Conservation (phyloP, 2,329 filamentous ascomycete genomes). For the Purpureocillium lavendulum region DNA sequence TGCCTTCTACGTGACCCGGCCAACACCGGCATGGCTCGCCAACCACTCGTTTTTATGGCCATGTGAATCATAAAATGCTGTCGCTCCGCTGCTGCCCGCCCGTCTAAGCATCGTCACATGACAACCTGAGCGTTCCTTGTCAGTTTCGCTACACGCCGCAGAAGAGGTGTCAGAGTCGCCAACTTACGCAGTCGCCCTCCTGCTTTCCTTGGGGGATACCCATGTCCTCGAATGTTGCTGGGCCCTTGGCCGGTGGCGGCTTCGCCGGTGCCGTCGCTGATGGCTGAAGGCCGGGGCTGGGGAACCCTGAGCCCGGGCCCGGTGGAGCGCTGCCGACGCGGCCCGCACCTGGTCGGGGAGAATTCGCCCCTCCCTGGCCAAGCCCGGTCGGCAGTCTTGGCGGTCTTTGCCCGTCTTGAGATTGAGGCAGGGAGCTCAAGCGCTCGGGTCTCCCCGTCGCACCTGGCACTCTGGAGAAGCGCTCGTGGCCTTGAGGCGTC, state of each 20-base stretch:
- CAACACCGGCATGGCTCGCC: too few relatives aligned
- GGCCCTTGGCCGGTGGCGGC: conserved; percentile 58
- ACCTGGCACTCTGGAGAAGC: conserved; percentile 21
- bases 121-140: conserved; percentile 11
- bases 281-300: conserved; percentile 18
- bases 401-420: conserved; percentile 12
- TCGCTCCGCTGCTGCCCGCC: too few relatives aligned
- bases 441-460: conserved; percentile 21
- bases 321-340: conserved; percentile 30
- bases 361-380: conserved; percentile 9
- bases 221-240: conserved; percentile 97
- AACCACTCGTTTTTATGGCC: too few relatives aligned
- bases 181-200: conserved; percentile 83
- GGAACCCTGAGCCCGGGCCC: conserved; percentile 10
- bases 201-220: conserved; percentile 78
- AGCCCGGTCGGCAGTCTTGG: conserved; percentile 11
- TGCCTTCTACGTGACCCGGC: too few relatives aligned
- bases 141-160: background rate
- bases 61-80: too few relatives aligned
- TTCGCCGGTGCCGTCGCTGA: conserved; percentile 23
- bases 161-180: background rate
- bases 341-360: conserved; percentile 15
- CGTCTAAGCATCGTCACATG: conserved; percentile 11
- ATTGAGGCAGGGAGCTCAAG: conserved; percentile 21
- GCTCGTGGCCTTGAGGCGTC: conserved; percentile 14